phyloP scores from a whole-genome alignment of 2,329 filamentous ascomycete species.

The Beauveria asiatica region DNA sequence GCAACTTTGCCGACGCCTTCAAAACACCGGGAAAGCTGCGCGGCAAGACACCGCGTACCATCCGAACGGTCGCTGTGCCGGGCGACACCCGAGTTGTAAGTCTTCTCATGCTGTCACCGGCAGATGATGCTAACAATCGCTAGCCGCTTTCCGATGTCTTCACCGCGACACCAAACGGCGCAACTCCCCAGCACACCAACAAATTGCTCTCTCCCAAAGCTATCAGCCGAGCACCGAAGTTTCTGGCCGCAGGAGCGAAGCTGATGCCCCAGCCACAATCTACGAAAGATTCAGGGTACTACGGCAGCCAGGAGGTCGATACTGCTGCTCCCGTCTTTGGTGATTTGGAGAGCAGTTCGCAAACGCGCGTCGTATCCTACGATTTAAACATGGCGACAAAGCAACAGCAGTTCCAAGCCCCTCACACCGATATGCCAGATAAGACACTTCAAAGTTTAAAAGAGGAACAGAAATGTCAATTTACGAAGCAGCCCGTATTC shows the following conservation, averaged over 20 bases:
- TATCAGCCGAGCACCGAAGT: conserved; percentile 23
- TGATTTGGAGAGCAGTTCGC: conserved; percentile 13
- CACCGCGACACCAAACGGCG: conserved; percentile 45
- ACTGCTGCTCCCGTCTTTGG: conserved; percentile 15
- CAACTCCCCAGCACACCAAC: conserved; percentile 29
- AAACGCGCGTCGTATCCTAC: background rate
- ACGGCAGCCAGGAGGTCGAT: conserved; percentile 50
- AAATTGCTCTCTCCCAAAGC: conserved; percentile 26
- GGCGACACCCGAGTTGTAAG: conserved; percentile 56
- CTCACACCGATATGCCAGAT: conserved; percentile 25
- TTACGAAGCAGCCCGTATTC: conserved; percentile 3
- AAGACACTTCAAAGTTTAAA: conserved; percentile 35
- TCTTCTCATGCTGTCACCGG: conserved; percentile 16
- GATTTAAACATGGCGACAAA: conserved; percentile 13
- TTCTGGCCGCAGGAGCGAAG: conserved; percentile 22
- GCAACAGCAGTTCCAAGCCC: conserved; percentile 18
- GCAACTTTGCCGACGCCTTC: conserved; percentile 90
- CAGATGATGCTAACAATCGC: conserved; percentile 13
- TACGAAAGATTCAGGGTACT: conserved; percentile 58
- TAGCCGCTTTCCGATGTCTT: conserved; percentile 55
- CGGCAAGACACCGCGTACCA: conserved; percentile 70
- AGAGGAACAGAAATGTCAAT: conserved; percentile 31
- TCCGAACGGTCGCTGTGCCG: conserved; percentile 46
- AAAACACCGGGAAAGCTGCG: conserved; percentile 83
- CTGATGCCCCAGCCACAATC: conserved; percentile 16